These are phyloP conservation scores for Trichoderma erinaceum DNA, from an alignment of 495 filamentous ascomycete species.

Conservation along the genomic window DNA sequence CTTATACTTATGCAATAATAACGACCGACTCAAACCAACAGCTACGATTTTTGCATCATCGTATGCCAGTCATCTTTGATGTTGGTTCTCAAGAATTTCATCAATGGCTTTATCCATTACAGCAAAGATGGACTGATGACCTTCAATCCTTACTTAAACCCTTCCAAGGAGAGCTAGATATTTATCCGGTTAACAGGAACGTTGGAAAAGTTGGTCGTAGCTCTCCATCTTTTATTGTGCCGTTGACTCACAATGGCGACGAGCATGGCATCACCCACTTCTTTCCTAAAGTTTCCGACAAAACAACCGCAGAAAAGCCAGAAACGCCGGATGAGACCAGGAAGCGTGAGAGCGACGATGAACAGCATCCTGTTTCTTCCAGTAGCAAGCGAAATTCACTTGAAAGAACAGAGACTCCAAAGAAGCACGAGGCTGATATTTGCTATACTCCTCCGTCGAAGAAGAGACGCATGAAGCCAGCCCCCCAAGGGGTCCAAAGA, in stretches of 20 bases:
- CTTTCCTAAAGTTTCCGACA: slow-evolving; percentile 53
- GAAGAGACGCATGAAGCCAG: neutral
- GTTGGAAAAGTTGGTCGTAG: slow-evolving; percentile 97
- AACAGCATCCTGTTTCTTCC: neutral
- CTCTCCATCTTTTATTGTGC: slow-evolving; percentile 73
- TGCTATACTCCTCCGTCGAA: neutral
- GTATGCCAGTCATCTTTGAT: slow-evolving; percentile 93
- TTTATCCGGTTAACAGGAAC: slow-evolving; percentile 78
- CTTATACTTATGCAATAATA: slow-evolving; percentile 84
- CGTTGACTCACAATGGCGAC: slow-evolving; percentile 74
- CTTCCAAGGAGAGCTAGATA: slow-evolving; percentile 71
- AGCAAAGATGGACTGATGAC: slow-evolving; percentile 66
- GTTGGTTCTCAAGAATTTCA: slow-evolving; percentile 62
- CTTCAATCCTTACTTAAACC: slow-evolving; percentile 72
- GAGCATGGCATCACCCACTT: slow-evolving; percentile 92
- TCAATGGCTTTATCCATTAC: slow-evolving; percentile 72
- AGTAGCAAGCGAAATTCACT: neutral
- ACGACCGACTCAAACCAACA: slow-evolving; percentile 79
- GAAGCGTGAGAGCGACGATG: slow-evolving; percentile 13
- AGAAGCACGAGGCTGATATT: neutral
- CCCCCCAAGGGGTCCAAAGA: neutral
- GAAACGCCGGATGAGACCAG: neutral
- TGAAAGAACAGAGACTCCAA: neutral
- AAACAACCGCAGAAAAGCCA: slow-evolving; percentile 2
- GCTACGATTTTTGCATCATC: slow-evolving; percentile 78